Evolutionary conservation across 2,329 filamentous ascomycete species (phyloP).

Genomic region (Cryphonectria japonica): DNA sequence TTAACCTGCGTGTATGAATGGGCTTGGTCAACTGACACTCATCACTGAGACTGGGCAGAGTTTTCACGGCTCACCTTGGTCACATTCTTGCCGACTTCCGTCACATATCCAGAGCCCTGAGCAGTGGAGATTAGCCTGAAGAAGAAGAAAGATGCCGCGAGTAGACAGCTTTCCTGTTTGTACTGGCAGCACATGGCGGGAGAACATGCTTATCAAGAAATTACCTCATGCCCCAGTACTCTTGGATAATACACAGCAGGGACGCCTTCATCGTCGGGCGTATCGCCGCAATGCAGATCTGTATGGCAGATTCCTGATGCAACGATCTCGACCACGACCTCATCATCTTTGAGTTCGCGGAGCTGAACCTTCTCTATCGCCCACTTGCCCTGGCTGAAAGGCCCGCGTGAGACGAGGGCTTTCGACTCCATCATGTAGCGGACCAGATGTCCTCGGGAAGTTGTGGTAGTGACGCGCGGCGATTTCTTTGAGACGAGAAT

Average conservation of each 20-base stretch:
- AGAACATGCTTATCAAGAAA: no score
- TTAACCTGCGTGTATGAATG: constrained; percentile 32
- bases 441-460: neutral
- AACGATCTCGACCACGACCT: constrained; percentile 57
- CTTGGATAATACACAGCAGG: constrained; percentile 26
- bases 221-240: constrained; percentile 57
- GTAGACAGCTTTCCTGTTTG: neutral
- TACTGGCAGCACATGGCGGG: neutral
- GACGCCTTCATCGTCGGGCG: constrained; percentile 32
- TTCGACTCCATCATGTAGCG: constrained; percentile 33
- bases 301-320: constrained; percentile 61
- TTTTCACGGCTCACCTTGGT: constrained; percentile 35
- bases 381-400: constrained; percentile 40
- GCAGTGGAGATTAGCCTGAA: neutral
- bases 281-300: constrained; percentile 51
- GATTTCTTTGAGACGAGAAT: neutral
- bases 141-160: neutral
- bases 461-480: neutral
- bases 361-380: constrained; percentile 38
- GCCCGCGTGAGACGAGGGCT: constrained; percentile 38
- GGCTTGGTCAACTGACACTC: no score
- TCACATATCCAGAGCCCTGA: constrained; percentile 52
- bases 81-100: constrained; percentile 45
- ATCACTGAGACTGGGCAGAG: neutral
- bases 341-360: constrained; percentile 42